phyloP scores from a whole-genome alignment of 208 protist species.

The Crithidia acanthocephali region DNA sequence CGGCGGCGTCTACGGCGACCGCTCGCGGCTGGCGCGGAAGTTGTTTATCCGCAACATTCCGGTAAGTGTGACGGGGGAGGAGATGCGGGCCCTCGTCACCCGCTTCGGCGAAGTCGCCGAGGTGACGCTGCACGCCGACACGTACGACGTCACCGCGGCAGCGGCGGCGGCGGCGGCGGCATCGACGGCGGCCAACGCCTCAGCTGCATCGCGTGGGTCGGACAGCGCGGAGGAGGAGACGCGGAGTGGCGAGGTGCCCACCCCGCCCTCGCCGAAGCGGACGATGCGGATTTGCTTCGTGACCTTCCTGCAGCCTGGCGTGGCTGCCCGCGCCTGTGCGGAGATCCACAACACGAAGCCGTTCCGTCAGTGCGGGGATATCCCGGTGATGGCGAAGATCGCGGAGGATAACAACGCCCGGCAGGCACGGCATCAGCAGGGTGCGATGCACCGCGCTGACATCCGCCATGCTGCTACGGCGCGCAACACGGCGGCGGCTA shows the following conservation, averaged over 20 bases:
- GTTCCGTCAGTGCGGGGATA: constrained; percentile 32
- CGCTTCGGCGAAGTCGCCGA: constrained; percentile 49
- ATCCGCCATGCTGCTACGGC: background rate
- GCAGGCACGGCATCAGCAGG: constrained; percentile 31
- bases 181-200: no score
- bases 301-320: constrained; percentile 46
- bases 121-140: constrained; percentile 71
- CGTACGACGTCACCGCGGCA: constrained; percentile 19
- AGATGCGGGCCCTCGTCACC: constrained; percentile 41
- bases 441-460: background rate
- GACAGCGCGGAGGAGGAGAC: constrained; percentile 1
- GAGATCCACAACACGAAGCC: constrained; percentile 55
- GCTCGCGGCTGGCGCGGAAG: constrained; percentile 57
- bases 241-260: background rate
- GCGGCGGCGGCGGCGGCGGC: background rate
- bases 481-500: background rate
- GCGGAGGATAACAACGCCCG: constrained; percentile 47
- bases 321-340: constrained; percentile 46
- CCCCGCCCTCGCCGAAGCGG: constrained; percentile 4
- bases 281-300: constrained; percentile 70
- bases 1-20: constrained; percentile 58
- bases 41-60: constrained; percentile 86
- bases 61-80: constrained; percentile 35
- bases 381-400: constrained; percentile 64
- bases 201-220: background rate